Evolutionary conservation across 345 rosid genomes (phyloP).

Genomic region (Erysimum cheiranthoides): DNA sequence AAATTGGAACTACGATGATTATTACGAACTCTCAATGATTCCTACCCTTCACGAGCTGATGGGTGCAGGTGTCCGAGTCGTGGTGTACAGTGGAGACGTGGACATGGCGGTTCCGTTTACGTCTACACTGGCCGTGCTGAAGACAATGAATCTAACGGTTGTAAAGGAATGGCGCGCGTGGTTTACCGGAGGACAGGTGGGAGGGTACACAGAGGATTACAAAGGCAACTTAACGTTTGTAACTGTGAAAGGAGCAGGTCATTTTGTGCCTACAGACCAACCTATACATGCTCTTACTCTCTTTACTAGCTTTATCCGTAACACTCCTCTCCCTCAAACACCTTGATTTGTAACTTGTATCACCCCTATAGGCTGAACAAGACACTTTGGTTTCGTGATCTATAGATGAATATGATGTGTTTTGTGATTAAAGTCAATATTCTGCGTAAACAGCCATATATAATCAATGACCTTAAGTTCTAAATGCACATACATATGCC

Average conservation of each 20-base stretch:
- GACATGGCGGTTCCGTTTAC: constrained; percentile 76
- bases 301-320: constrained; percentile 27
- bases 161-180: constrained; percentile 79
- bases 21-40: constrained; percentile 56
- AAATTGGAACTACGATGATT: constrained; percentile 49
- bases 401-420: not conserved
- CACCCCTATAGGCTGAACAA: not conserved
- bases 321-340: constrained; percentile 25
- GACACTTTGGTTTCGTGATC: not conserved
- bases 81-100: constrained; percentile 81
- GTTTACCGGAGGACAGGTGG: constrained; percentile 58
- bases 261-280: constrained; percentile 9
- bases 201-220: constrained; percentile 35
- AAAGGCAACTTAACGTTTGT: constrained; percentile 19
- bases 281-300: constrained; percentile 26
- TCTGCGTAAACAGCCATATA: too few species aligned
- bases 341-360: not conserved
- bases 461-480: too few species aligned
- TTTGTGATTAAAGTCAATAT: too few species aligned
- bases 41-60: constrained; percentile 75
- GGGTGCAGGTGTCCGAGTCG: constrained; percentile 61
- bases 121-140: constrained; percentile 63
- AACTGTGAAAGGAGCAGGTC: constrained; percentile 39
- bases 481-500: too few species aligned
- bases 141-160: constrained; percentile 62